phyloP scores from a whole-genome alignment of 2,329 filamentous ascomycete species.

The Seiridium cupressi region DNA sequence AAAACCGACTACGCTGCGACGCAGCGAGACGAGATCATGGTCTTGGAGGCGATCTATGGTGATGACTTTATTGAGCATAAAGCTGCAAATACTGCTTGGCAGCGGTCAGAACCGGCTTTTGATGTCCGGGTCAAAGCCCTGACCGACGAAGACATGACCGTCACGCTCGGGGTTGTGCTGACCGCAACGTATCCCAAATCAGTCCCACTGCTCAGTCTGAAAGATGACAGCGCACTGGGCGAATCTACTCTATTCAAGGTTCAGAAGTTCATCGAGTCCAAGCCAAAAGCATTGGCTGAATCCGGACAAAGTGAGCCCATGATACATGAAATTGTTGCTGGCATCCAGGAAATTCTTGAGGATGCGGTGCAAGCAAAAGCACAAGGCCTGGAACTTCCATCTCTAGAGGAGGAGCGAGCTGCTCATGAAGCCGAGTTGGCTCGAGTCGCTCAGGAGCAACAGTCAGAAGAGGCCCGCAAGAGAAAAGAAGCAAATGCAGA shows the following conservation, averaged over 20 bases:
- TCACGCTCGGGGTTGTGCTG: conserved; percentile 75
- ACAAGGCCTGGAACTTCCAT: conserved; percentile 74
- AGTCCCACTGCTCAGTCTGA: conserved; percentile 68
- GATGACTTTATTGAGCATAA: conserved; percentile 81
- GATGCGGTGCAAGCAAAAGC: conserved; percentile 79
- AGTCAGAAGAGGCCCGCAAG: conserved; percentile 50
- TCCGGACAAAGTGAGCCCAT: conserved; percentile 55
- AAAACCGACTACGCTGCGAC: conserved; percentile 74
- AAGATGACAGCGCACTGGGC: conserved; percentile 62
- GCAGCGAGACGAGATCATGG: conserved; percentile 85
- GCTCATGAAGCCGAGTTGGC: conserved; percentile 74
- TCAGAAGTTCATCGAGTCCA: conserved; percentile 58
- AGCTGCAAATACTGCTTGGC: conserved; percentile 75
- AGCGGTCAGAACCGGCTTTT: conserved; percentile 83
- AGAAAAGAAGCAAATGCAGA: conserved; percentile 59
- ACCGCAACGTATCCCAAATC: conserved; percentile 92
- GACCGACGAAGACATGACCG: conserved; percentile 67
- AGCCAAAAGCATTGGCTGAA: conserved; percentile 51
- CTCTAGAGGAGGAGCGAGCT: conserved; percentile 84
- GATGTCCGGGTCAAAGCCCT: conserved; percentile 75
- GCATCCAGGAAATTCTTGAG: conserved; percentile 75
- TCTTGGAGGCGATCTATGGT: conserved; percentile 81
- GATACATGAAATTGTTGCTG: conserved; percentile 65
- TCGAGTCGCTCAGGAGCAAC: conserved; percentile 56
- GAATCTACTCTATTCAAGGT: conserved; percentile 72